Conservation (phyloP, 2,329 filamentous ascomycete genomes). For the Aspergillus fijiensis region DNA sequence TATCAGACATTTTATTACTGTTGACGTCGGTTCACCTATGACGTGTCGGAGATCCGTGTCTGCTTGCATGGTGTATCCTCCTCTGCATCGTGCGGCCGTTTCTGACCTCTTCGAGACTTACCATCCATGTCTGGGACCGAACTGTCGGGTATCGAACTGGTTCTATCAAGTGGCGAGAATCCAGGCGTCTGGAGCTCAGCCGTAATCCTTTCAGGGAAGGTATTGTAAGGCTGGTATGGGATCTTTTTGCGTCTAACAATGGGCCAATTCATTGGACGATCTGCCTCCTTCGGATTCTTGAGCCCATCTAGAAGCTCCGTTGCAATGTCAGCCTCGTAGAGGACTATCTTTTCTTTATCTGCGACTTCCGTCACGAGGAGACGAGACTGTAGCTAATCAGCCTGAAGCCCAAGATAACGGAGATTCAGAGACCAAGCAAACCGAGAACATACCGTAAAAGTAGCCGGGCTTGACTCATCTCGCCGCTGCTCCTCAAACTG, state of each 20-base stretch:
- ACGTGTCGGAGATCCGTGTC: too few species aligned
- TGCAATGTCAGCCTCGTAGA: conserved; percentile 14
- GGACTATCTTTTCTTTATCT: conserved; percentile 10
- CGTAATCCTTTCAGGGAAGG: conserved; percentile 1
- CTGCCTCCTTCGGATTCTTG: conserved; percentile 3
- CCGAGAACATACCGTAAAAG: conserved; percentile 10
- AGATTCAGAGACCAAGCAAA: neutral
- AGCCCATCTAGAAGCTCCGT: conserved; percentile 10
- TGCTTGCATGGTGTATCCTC: too few species aligned
- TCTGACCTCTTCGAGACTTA: too few species aligned
- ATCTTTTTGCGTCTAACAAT: conserved; percentile 8
- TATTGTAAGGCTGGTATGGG: conserved; percentile 14
- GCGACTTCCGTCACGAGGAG: conserved; percentile 11
- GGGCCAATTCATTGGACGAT: conserved; percentile 4
- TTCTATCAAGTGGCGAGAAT: too few species aligned
- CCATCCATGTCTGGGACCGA: too few species aligned
- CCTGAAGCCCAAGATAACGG: neutral
- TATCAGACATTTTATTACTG: too few species aligned
- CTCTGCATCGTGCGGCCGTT: too few species aligned
- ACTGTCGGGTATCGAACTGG: too few species aligned
- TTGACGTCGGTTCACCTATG: too few species aligned
- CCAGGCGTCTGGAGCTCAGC: too few species aligned
- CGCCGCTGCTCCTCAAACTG: conserved; percentile 14
- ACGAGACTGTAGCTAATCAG: conserved; percentile 15
- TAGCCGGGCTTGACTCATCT: neutral